These are phyloP conservation scores for Pisolithus thermaeus DNA, from an alignment of 1,284 basidiomycete genomes.

Conservation along the genomic window DNA sequence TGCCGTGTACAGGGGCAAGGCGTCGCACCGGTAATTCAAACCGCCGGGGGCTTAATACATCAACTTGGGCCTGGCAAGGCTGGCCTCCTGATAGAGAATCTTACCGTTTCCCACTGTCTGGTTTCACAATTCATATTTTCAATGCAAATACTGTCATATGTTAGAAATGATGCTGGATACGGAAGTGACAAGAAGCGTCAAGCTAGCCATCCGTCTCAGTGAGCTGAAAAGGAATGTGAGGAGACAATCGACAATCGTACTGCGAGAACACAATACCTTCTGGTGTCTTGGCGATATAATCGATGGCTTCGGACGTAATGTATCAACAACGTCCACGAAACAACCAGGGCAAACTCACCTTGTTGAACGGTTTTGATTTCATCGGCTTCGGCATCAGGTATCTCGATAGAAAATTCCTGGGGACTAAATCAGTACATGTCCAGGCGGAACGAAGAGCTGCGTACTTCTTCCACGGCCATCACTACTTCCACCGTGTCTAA, in stretches of 20 bases:
- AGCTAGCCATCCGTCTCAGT: conserved; percentile 16
- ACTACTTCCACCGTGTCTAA: conserved; percentile 98
- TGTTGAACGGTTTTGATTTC: conserved; percentile 93
- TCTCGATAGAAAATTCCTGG: conserved; percentile 87
- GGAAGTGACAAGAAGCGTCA: conserved; percentile 10
- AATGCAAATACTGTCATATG: conserved; percentile 2
- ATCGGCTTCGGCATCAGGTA: conserved; percentile 98
- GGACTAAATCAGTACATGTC: conserved; percentile 1
- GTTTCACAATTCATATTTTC: background rate
- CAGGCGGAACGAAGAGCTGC: conserved; percentile 8
- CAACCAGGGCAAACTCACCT: conserved; percentile 47
- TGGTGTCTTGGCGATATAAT: conserved; percentile 95
- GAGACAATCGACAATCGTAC: background rate
- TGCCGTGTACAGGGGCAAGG: background rate
- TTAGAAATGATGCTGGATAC: conserved; percentile 19
- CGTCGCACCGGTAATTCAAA: background rate
- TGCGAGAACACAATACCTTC: conserved; percentile 52
- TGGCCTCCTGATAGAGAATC: background rate
- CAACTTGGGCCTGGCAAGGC: background rate
- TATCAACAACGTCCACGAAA: conserved; percentile 5
- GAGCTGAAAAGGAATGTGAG: conserved; percentile 19
- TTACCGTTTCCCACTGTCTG: background rate
- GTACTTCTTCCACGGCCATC: conserved; percentile 98
- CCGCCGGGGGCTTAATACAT: background rate
- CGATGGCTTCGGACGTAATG: conserved; percentile 64